Percentiles rank a stretch among this genome's conserved stretches.
Evolutionary conservation across 2,329 filamentous ascomycete genomes (phyloP).

Genomic region (Apiospora rasikravindrae): DNA sequence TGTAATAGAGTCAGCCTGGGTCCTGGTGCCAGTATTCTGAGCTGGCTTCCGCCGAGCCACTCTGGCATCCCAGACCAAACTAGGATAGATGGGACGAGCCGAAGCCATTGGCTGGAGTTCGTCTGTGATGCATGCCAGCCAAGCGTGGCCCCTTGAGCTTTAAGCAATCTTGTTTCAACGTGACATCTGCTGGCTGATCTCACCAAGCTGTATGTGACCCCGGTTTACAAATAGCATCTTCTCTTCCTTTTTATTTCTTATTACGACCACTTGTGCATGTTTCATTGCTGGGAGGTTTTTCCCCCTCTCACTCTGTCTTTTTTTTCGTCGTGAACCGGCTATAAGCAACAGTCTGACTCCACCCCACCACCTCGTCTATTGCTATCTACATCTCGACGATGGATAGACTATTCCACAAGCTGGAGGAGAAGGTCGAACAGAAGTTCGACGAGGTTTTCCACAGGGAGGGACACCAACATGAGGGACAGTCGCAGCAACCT

Average conservation of each 20-base stretch:
- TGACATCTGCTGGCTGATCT: constrained; percentile 10
- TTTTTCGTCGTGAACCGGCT: not conserved
- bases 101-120: constrained; percentile 5
- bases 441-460: constrained; percentile 46
- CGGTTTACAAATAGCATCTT: not conserved
- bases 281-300: not conserved
- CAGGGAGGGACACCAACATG: constrained; percentile 40
- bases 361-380: not conserved
- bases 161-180: constrained; percentile 12
- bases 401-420: constrained; percentile 50
- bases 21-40: not conserved
- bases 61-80: not conserved
- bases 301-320: not conserved
- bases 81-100: constrained; percentile 6
- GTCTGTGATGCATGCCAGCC: constrained; percentile 7
- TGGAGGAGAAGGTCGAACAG: constrained; percentile 48
- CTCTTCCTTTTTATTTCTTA: constrained; percentile 2
- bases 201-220: not conserved
- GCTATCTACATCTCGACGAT: constrained; percentile 34
- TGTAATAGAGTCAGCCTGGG: not conserved
- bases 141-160: constrained; percentile 1
- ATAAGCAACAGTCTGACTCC: not conserved
- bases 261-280: not conserved
- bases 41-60: not conserved
- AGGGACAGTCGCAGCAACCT: constrained; percentile 32